Evolutionary conservation across 805 yeast species (phyloP).

Genomic region (Millerozyma miso): DNA sequence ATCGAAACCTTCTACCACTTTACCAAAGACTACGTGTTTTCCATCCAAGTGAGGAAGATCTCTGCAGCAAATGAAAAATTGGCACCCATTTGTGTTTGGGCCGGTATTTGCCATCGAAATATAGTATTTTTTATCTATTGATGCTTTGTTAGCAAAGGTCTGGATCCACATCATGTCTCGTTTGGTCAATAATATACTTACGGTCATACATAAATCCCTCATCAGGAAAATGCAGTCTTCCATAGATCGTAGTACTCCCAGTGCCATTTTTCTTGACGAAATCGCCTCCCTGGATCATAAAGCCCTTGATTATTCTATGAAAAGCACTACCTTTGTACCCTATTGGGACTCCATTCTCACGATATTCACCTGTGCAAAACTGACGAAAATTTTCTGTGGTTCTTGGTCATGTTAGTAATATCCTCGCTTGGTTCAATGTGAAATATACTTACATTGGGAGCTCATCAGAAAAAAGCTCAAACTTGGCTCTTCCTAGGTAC

Average conservation of each 20-base stretch:
- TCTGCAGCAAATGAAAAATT: slow-evolving; percentile 82
- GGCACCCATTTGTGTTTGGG: slow-evolving; percentile 94
- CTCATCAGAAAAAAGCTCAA: slow-evolving; percentile 35
- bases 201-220: slow-evolving; percentile 33
- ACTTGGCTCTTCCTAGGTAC: slow-evolving; percentile 40
- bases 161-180: too few relatives aligned
- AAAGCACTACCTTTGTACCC: slow-evolving; percentile 39
- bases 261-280: slow-evolving; percentile 42
- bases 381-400: slow-evolving; percentile 51
- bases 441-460: slow-evolving; percentile 29
- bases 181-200: slow-evolving; percentile 9
- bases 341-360: slow-evolving; percentile 32
- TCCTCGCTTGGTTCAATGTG: not conserved
- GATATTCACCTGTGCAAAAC: slow-evolving; percentile 48
- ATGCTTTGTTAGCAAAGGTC: slow-evolving; percentile 3
- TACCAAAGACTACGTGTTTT: slow-evolving; percentile 93
- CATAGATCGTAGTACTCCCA: slow-evolving; percentile 41
- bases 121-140: slow-evolving; percentile 18
- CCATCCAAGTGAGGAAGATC: slow-evolving; percentile 90
- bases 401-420: slow-evolving; percentile 5
- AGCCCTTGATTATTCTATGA: slow-evolving; percentile 41
- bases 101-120: slow-evolving; percentile 56
- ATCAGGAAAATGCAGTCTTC: slow-evolving; percentile 38
- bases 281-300: slow-evolving; percentile 47
- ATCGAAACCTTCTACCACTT: slow-evolving; percentile 80